Evolutionary conservation across 148 eudicot species (phyloP), one percentile per base, ranked within the genome.

Genomic region (Beta vulgaris): DNA sequence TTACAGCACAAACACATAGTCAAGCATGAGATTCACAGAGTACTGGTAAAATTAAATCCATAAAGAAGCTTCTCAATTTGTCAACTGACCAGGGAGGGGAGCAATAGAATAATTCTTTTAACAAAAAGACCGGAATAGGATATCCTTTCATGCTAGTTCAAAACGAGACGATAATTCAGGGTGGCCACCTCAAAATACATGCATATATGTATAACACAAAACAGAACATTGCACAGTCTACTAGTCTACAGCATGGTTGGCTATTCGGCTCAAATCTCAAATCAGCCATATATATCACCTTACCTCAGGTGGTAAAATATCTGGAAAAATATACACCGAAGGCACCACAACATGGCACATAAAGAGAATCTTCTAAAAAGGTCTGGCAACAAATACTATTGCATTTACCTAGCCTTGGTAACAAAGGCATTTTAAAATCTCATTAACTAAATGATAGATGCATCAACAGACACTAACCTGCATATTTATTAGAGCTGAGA

Each of bases 401-500:
- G 19, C 13, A 34, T 35, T 36, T 18, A 36, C 68, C 28, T 35
- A 36, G 68, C 21, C 67, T 34, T 18, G 67, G 40, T 32, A 6
- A 63, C 25, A 19, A 63, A 32, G 68, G 68, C 42, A 34, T 34
- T 8, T 4, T 60, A 60, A 14, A 11, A 29, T 34, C 57, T 77
- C 44, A 48, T 14, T 26, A 46, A 48, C 42, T 23, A 62, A 26
- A 25, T 10, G 28, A 42, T 65, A n/a, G 29, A 54, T 18, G 29
- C 6, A 37, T 16, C 28, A 58, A 68, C 60, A 76, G 28, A 77
- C 39, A 53, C 55, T 76, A 76, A 95, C 99, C 99, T 79, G 99
- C 99, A 77, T 90, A 95, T 78, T 95, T 95, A 86, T 95, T 95
- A 67, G 99, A 90, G 81, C 97, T 95, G 68, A 95, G 86, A 88